These are phyloP conservation scores for Starmerella etchellsii DNA, from an alignment of 805 yeast genomes.

Conservation along the genomic window DNA sequence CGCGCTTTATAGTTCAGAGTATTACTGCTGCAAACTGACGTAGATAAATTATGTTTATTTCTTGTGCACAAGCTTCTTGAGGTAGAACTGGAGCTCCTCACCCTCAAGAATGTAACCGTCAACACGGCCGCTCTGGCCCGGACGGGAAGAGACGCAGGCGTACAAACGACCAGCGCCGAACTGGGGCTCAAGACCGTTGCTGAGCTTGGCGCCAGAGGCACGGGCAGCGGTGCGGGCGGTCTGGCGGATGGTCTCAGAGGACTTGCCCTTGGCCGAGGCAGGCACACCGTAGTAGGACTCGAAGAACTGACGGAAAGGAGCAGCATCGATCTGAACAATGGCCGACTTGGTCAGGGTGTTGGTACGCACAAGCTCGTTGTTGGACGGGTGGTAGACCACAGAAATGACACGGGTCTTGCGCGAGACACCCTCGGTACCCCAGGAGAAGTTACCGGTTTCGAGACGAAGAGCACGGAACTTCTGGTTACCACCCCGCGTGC, in stretches of 20 bases:
- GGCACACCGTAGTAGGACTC: slow-evolving; percentile 95
- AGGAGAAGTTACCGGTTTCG: slow-evolving; percentile 84
- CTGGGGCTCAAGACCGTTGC: slow-evolving; percentile 85
- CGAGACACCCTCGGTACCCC: slow-evolving; percentile 98
- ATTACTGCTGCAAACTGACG: no score
- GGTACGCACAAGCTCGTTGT: slow-evolving; percentile 99
- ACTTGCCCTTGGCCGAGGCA: slow-evolving; percentile 38
- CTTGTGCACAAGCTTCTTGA: slow-evolving; percentile 94
- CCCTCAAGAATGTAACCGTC: slow-evolving; percentile 99
- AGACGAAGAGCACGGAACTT: slow-evolving; percentile 99
- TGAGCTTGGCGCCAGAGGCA: slow-evolving; percentile 72
- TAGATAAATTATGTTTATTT: slow-evolving; percentile 50
- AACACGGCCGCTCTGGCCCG: slow-evolving; percentile 99
- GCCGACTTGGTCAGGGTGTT: slow-evolving; percentile 99
- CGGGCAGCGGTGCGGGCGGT: slow-evolving; percentile 51
- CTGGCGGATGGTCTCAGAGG: slow-evolving; percentile 69
- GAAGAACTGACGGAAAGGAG: slow-evolving; percentile 99
- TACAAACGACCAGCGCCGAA: slow-evolving; percentile 98
- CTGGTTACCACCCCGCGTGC: slow-evolving; percentile 99
- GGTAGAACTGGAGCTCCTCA: slow-evolving; percentile 99
- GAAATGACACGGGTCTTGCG: slow-evolving; percentile 98
- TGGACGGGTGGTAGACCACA: slow-evolving; percentile 98
- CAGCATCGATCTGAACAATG: slow-evolving; percentile 97
- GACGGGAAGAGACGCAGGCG: slow-evolving; percentile 98
- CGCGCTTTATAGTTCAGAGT: no score